phyloP scores from a whole-genome alignment of 2,329 filamentous ascomycete genomes.

The Penicillium sp. region DNA sequence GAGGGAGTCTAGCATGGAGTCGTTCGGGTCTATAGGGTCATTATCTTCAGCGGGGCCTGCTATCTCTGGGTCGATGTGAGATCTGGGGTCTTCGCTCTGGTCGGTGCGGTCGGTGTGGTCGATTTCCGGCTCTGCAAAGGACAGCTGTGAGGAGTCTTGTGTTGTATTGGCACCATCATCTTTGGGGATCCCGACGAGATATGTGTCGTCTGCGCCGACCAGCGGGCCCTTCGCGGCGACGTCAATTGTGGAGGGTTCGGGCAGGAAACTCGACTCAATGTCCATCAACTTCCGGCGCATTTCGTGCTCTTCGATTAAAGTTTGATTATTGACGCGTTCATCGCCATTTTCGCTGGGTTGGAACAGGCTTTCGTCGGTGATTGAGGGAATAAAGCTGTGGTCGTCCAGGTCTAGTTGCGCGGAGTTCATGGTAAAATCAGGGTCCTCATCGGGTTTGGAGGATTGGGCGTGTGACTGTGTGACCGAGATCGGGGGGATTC shows the following conservation, averaged over 20 bases:
- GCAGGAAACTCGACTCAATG: constrained; percentile 64
- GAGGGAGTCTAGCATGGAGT: constrained; percentile 41
- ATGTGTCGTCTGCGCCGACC: constrained; percentile 46
- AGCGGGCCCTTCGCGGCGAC: constrained; percentile 29
- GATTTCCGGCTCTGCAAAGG: constrained; percentile 29
- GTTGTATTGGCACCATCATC: constrained; percentile 20
- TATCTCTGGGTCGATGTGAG: neutral
- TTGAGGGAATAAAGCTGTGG: constrained; percentile 31
- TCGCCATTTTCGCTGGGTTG: constrained; percentile 36
- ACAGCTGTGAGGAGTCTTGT: constrained; percentile 24
- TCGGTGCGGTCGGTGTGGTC: constrained; percentile 19
- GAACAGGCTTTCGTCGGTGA: constrained; percentile 37
- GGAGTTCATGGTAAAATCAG: constrained; percentile 17
- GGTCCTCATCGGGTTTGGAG: constrained; percentile 16
- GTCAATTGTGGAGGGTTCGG: constrained; percentile 52
- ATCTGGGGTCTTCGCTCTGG: neutral
- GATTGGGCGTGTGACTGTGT: constrained; percentile 10
- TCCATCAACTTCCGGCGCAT: constrained; percentile 63
- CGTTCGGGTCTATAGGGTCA: constrained; percentile 25
- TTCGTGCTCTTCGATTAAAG: constrained; percentile 56
- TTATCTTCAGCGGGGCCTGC: constrained; percentile 1
- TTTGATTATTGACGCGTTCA: constrained; percentile 41
- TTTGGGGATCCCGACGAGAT: constrained; percentile 40
- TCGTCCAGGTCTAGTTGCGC: constrained; percentile 29
- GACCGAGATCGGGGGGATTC: constrained; percentile 22